Evolutionary conservation across 305 asterid genomes (phyloP).

Genomic region (Andrographis paniculata): DNA sequence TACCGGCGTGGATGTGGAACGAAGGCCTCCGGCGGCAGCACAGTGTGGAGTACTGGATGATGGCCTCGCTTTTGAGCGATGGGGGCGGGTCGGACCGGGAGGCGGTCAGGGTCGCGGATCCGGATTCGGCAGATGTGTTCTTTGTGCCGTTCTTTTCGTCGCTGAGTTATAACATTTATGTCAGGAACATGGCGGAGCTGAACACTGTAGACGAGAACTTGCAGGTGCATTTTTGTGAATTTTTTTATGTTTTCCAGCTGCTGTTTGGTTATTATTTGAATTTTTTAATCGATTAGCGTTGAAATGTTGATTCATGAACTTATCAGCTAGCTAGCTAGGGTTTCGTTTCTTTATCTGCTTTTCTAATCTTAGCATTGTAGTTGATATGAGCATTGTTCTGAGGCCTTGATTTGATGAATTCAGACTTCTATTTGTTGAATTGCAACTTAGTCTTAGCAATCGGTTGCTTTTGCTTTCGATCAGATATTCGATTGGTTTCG

Average conservation of each 20-base stretch:
- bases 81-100: conserved; percentile 24
- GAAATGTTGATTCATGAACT: background rate
- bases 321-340: too few relatives aligned
- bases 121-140: conserved; percentile 49
- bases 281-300: background rate
- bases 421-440: too few relatives aligned
- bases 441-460: too few relatives aligned
- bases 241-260: background rate
- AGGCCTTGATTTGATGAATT: too few relatives aligned
- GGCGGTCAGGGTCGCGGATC: conserved; percentile 55
- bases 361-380: too few relatives aligned
- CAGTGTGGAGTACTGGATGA: conserved; percentile 71
- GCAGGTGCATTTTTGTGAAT: conserved; percentile 33
- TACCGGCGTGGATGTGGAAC: conserved; percentile 42
- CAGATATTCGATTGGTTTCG: too few relatives aligned
- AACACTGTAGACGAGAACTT: conserved; percentile 43
- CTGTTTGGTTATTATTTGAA: too few relatives aligned
- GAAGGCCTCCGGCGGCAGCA: conserved; percentile 50
- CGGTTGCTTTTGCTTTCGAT: too few relatives aligned
- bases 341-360: too few relatives aligned
- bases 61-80: conserved; percentile 40
- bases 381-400: too few relatives aligned
- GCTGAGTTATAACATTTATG: conserved; percentile 44
- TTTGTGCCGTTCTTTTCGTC: conserved; percentile 70
- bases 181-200: conserved; percentile 42